Base-by-base conservation (phyloP, 106 monocot species). In the Acorus calamus region DNA sequence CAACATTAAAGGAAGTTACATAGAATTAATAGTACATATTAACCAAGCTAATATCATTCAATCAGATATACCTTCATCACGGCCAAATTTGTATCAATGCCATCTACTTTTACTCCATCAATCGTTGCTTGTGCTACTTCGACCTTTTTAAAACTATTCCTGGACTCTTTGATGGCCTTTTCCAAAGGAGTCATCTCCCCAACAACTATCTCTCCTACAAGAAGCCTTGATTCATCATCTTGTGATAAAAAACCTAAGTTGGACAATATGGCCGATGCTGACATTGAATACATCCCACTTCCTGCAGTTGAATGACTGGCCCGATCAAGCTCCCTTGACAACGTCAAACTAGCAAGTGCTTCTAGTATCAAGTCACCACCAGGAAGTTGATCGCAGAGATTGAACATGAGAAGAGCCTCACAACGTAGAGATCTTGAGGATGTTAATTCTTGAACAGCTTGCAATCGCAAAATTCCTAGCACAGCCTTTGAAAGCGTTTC, bases 361-460 rank as follows among this genome's bases (percentile, higher is more conserved):
- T 98, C 91, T 59, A 88, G 70, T 69, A 98, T 85, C 43, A 87
- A 53, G 66, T 98, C 91, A 64, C 96, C 96, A 71, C 96, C 91
- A 51, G 91, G 88, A 77, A 98, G 87, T 63, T 98, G 78, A 68
- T 98, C 87, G 14, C 78, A 66, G 42, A 92, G 85, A 77, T 83
- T 98, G 77, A 98, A 98, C 84, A 92, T 91, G 13, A 98, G 76
- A 67, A 91, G 85, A 44, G 74, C 52, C 62, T 98, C 85, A 71
- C 54, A 77, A 44, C 59, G 70, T 42, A 79, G 63, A 59, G 84
- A 66, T 49, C 61, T 57, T 62, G 72, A 65, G 70, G 82, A 60
- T 48, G 57, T 63, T 60, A 83, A 58, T 47, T 98, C 96, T 61
- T 77, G 74, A 66, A 98, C 66, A 72, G 91, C 87, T 77, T 98